These are phyloP conservation scores for Spinacia oleracea DNA, from an alignment of 179 eudicot species.

Conservation along the genomic window DNA sequence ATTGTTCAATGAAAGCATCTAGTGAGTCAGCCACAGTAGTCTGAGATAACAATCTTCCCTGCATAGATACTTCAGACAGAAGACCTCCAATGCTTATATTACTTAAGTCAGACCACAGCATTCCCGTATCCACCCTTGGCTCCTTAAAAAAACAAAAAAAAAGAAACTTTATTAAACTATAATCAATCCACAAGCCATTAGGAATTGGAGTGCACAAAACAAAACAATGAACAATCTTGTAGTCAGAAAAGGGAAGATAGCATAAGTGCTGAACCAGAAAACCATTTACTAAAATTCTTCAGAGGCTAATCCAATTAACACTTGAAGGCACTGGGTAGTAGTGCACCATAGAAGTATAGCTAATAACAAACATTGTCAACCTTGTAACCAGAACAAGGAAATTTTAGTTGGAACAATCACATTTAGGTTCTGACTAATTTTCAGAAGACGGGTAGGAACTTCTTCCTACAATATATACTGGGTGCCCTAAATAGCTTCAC, in stretches of 20 bases:
- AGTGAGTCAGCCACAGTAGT: conserved; percentile 31
- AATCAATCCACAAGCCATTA: background rate
- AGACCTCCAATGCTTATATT: conserved; percentile 81
- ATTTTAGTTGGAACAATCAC: background rate
- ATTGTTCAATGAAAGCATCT: conserved; percentile 37
- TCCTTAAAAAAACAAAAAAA: conserved; percentile 31
- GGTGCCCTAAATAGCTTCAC: background rate
- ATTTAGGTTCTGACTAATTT: background rate
- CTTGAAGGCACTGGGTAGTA: background rate
- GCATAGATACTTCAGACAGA: conserved; percentile 74
- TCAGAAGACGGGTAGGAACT: background rate
- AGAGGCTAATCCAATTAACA: background rate
- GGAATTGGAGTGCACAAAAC: background rate
- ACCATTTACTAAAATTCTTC: background rate
- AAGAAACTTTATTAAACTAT: background rate
- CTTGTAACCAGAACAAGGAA: background rate
- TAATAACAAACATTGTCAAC: background rate
- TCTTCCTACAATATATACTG: background rate
- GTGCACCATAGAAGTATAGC: background rate
- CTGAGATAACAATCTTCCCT: conserved; percentile 38
- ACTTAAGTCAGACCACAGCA: conserved; percentile 52
- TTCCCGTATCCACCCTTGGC: conserved; percentile 16
- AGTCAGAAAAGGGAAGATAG: background rate
- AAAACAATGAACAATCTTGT: background rate
- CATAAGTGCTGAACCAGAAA: background rate